Evolutionary conservation across 2,329 filamentous ascomycete species (phyloP), one percentile per base, ranked within the genome.

Genomic region (Diplocarpon rosae): DNA sequence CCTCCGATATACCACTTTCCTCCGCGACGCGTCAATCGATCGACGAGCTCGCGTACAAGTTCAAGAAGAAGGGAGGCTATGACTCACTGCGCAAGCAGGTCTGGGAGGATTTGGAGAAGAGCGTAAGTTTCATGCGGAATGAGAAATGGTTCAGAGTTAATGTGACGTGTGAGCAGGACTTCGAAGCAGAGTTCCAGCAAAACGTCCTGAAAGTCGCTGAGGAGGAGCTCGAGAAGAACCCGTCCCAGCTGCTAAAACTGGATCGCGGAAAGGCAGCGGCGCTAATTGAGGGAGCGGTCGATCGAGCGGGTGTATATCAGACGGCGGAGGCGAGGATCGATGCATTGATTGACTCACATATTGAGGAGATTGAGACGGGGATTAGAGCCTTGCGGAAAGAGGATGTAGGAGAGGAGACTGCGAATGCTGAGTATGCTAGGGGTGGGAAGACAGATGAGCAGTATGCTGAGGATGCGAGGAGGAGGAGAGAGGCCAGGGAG

Each of bases 1-100:
- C 83, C 2, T 81, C 80, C 0, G 85, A 90, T 55, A 70, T 90
- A 14, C 85, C 85, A 1, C 66, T 89, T 15, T 75, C 83, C 5
- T 82, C 80, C 2, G 73, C 78, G n/a, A 85, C 85, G 42, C 73
- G 83, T 52, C 73, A 75, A 1, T 79, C 81, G 1, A 86, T 90
- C 45, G 84, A 89, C 55, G 75, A 72, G 13, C 72, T 90, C 16
- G 76, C 84, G n/a, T 80, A 85, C 59, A 81, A 75, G 10, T 90
- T 89, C 67, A 89, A 89, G 65, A 90, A 89, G 66, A 87, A 86
- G 63, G 85, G 85, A 49, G 83, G 83, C 46, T 92, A 89, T 59
- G 85, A 92, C 63, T 69, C 73, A 12, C 75, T 89, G 51, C 78
- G 85, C 49, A 89, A 87, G 60, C 75, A 84, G 56, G 72, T 85